phyloP scores from a whole-genome alignment of 2,329 filamentous ascomycete species.

The Aspergillus sp. region DNA sequence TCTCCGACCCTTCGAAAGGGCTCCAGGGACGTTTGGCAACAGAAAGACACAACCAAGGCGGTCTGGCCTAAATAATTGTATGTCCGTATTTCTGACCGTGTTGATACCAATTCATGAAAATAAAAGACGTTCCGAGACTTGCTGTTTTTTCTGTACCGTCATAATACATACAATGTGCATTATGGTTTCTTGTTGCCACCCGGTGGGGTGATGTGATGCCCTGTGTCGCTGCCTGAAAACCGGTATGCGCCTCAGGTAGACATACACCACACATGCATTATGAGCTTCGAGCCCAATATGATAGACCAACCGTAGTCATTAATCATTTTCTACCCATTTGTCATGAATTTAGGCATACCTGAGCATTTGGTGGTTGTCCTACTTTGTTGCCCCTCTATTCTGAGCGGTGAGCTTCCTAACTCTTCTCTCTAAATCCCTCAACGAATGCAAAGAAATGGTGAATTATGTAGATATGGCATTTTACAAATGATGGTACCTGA shows the following conservation, averaged over 20 bases:
- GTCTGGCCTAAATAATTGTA: constrained; percentile 36
- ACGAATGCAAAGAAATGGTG: too few species aligned
- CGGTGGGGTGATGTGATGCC: neutral
- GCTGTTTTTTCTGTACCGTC: too few species aligned
- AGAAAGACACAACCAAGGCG: constrained; percentile 31
- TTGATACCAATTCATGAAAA: constrained; percentile 46
- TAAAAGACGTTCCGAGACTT: constrained; percentile 34
- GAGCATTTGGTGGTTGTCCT: too few species aligned
- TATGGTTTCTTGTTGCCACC: neutral
- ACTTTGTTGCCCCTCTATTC: too few species aligned
- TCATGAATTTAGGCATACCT: too few species aligned
- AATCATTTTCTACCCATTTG: neutral
- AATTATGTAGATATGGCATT: too few species aligned
- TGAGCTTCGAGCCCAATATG: neutral
- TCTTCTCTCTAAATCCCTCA: too few species aligned
- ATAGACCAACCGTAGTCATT: neutral
- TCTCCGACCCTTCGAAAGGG: constrained; percentile 28
- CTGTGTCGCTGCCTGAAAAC: neutral
- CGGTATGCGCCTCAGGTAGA: neutral
- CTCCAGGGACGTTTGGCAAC: constrained; percentile 28
- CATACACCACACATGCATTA: neutral
- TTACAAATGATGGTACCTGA: too few species aligned
- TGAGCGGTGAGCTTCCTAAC: too few species aligned
- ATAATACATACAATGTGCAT: too few species aligned
- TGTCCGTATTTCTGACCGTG: constrained; percentile 39